Base-by-base conservation (phyloP, 257 asterid genomes). In the Coffea canephora region DNA sequence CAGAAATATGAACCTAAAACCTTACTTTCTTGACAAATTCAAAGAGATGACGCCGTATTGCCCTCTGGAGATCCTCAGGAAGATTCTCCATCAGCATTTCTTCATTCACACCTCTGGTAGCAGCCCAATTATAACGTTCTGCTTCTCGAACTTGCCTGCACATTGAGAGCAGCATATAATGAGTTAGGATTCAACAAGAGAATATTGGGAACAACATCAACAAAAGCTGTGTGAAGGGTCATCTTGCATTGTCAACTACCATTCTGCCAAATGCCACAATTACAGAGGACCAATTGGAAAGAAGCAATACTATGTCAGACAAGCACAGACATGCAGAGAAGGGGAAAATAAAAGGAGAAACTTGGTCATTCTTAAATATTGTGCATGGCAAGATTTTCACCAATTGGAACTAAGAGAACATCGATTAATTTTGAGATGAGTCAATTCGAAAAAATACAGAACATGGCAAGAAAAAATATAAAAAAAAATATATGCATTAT, bases 51-150 rank as follows among this genome's bases (percentile, higher is more conserved):
- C 96, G 90, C 78, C 99, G 81, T 75, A 95, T 93, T 57, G 87
- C 97, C 82, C 95, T 87, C 84, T 92, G 98, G 76, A 95, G 94
- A 82, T 95, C 98, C 88, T 93, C 99, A 16, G 98, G 99, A 34
- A 95, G 91, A 81, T 93, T 89, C 87, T 93, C 98, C 91, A 95
- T 83, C 19, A 95, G 84, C 89, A 74, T 84, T 82, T 88, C 97
- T 83, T 95, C 99, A 57, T 93, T 91, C 69, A 95, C 98, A 39
- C 99, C 99, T 80, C 95, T 82, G 13, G 97, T 92, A 65, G 99
- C 98, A 50, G 99, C 97, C 99, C 99, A 95, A 71, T 78, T 86
- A 76, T 88, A 95, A 27, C 96, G 90, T 79, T 95, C 99, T 15
- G 98, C 91, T 74, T 86, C 91, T 80, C 90, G 89, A 48, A 95